These are phyloP conservation scores for Talaromyces atroroseus DNA, from an alignment of 2,329 filamentous ascomycete species.

Conservation along the genomic window DNA sequence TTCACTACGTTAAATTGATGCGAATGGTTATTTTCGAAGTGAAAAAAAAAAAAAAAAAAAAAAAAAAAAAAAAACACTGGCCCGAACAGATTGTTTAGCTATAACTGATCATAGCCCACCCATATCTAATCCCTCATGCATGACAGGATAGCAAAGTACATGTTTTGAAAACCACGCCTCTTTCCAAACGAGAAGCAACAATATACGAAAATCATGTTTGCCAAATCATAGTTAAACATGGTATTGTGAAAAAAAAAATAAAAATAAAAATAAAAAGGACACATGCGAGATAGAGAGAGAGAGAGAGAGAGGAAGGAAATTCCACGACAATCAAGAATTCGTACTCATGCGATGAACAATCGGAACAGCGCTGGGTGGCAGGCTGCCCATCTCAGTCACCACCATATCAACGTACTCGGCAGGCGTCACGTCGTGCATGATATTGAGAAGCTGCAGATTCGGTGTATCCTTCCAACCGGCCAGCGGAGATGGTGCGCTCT, in stretches of 20 bases:
- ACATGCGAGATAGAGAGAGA: too few relatives aligned
- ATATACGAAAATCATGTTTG: not conserved
- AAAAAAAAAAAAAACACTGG: too few relatives aligned
- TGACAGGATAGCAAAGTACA: not conserved
- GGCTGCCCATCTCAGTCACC: constrained; percentile 82
- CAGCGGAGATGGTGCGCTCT: constrained; percentile 32
- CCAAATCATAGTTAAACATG: not conserved
- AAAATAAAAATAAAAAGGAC: too few relatives aligned
- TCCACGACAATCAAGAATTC: constrained; percentile 26
- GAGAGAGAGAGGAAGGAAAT: too few relatives aligned
- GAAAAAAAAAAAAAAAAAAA: too few relatives aligned
- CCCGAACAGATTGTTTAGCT: not conserved
- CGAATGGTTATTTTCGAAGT: too few relatives aligned
- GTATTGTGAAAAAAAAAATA: not conserved
- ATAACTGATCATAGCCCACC: not conserved
- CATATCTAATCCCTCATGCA: not conserved
- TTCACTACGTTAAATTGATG: too few relatives aligned
- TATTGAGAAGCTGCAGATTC: constrained; percentile 60
- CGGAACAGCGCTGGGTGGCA: constrained; percentile 80
- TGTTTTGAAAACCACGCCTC: too few relatives aligned
- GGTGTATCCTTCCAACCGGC: constrained; percentile 54
- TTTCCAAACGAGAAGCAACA: not conserved
- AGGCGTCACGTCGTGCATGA: constrained; percentile 89
- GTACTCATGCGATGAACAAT: constrained; percentile 60
- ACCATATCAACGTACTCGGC: constrained; percentile 82